phyloP scores from a whole-genome alignment of 208 protist species.

The Porcisia deanei region DNA sequence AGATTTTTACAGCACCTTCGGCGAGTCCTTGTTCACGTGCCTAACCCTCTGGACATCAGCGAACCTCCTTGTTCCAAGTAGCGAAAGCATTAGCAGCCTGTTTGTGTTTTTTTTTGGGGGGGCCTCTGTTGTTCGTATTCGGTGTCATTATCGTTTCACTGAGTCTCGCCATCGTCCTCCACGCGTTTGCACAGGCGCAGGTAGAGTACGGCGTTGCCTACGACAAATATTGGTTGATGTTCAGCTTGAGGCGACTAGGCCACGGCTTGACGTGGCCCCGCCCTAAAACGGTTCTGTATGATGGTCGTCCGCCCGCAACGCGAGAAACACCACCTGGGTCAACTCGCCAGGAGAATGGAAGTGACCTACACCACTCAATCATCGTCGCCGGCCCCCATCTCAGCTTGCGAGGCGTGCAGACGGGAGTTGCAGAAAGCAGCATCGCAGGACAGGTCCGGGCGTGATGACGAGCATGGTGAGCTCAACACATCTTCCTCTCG shows the following conservation, averaged over 20 bases:
- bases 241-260: neutral
- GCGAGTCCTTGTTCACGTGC: slow-evolving; percentile 7
- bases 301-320: neutral
- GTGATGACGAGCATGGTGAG: no score
- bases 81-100: neutral
- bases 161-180: slow-evolving; percentile 1
- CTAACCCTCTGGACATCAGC: slow-evolving; percentile 12
- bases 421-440: no score
- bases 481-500: neutral
- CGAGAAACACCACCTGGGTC: neutral
- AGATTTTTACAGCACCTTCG: slow-evolving; percentile 17
- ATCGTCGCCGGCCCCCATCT: no score
- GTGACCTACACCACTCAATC: no score
- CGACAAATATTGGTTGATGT: neutral
- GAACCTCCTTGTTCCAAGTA: neutral
- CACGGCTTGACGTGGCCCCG: neutral
- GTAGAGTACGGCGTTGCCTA: neutral
- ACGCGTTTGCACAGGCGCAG: neutral
- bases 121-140: slow-evolving; percentile 4
- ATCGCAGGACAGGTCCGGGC: no score
- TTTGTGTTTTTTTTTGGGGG: slow-evolving; percentile 12
- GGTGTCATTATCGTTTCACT: neutral
- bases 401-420: no score
- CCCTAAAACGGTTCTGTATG: neutral
- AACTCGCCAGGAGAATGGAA: no score